Evolutionary conservation across 73 alveolate species (phyloP).

Genomic region (Paramecium sonneborni): DNA sequence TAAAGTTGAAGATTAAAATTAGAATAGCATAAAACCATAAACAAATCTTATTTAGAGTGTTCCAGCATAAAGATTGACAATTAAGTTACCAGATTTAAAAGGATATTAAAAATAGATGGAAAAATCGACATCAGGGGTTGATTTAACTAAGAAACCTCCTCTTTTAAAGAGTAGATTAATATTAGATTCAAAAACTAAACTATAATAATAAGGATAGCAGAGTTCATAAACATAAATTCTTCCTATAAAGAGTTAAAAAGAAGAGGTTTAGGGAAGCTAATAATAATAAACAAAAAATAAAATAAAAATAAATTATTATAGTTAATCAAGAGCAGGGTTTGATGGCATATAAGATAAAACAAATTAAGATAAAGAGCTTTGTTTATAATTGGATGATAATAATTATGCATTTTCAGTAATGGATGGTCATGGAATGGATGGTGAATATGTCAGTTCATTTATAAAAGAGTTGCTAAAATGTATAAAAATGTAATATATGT

Average conservation of each 20-base stretch:
- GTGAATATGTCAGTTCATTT: slow-evolving; percentile 15
- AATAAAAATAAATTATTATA: neutral
- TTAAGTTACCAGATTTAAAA: neutral
- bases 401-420: slow-evolving; percentile 17
- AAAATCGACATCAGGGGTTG: slow-evolving; percentile 27
- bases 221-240: neutral
- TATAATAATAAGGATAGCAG: neutral
- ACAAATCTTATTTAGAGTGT: neutral
- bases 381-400: neutral
- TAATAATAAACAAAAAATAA: neutral
- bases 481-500: neutral
- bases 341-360: slow-evolving; percentile 2
- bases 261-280: neutral
- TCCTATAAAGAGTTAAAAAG: neutral
- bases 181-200: neutral
- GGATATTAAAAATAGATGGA: neutral
- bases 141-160: neutral
- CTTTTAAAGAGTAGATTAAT: neutral
- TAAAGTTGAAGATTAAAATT: neutral
- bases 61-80: neutral
- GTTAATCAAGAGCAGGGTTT: slow-evolving; percentile 20
- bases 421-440: slow-evolving; percentile 60
- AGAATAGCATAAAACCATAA: neutral
- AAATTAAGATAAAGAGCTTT: slow-evolving; percentile 6
- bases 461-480: slow-evolving; percentile 16